Base-by-base conservation (phyloP, 306 rosid genomes). In the Fragaria nilgerrensis region DNA sequence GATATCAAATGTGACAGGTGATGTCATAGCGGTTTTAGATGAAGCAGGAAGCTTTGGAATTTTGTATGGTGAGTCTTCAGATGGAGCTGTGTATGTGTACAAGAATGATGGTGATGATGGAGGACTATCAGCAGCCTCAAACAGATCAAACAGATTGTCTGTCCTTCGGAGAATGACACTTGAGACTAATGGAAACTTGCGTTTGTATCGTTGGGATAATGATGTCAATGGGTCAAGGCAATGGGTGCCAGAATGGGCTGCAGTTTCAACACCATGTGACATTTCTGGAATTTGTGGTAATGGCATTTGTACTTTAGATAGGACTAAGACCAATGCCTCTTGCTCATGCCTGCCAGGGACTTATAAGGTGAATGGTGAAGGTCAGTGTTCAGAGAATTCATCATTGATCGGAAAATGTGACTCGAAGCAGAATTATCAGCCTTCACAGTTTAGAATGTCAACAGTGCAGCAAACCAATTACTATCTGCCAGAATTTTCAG, bases 221-320 rank as follows among this genome's bases (percentile, higher is more conserved):
- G 88, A 95, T 52, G 82, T 92, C 36, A 95, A 90, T 52, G 97
- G 98, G 1, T 86, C 97, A 1, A 88, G 88, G n/a, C 93, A 90
- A 71, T 92, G 98, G 98, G 88, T 95, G 20, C 74, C 98, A 34
- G 93, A 95, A 67, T 95, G 98, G 97, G 97, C 98, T 59, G 93
- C 98, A 37, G 92, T 92, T 17, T 89, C 95, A 23, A 95, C 87
- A 53, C 97, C 98, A 22, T 95, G 98, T 78, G 95, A 82, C 67
- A 90, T 95, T 79, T 96, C 97, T 53, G 98, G 97, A 68, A 86
- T 88, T 79, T 95, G 97, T 78, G 97, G 98, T 14, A 95, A 92
- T 68, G 97, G 97, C 1, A 79, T 95, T 48, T 95, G 97, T 75
- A 82, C 81, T 45, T 80, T 92, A 83, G 96, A 95, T 59, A 82